phyloP scores from a whole-genome alignment of 768 basidiomycete species.

The Gloeopeniophorella convolvens region DNA sequence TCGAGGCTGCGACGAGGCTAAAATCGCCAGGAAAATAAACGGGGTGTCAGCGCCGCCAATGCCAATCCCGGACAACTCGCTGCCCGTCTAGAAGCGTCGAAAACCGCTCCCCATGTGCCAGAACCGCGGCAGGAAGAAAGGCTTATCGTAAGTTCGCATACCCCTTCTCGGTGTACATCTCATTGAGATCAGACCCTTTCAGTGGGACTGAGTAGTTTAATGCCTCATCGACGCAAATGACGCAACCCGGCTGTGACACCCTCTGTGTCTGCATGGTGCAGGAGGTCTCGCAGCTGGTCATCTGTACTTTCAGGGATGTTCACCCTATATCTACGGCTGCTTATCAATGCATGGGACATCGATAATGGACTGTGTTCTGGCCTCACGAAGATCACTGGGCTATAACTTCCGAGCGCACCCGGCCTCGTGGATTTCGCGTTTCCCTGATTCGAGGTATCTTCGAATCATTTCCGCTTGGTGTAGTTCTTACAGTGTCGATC shows the following conservation, averaged over 20 bases:
- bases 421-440: slow-evolving; percentile 18
- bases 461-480: slow-evolving; percentile 10
- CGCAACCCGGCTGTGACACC: slow-evolving; percentile 4
- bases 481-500: slow-evolving; percentile 11
- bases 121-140: slow-evolving; percentile 34
- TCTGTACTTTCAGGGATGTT: slow-evolving; percentile 5
- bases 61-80: slow-evolving; percentile 41
- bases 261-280: too few species aligned
- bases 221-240: not conserved
- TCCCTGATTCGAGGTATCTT: not conserved
- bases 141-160: slow-evolving; percentile 38
- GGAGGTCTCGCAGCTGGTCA: too few species aligned
- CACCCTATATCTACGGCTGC: slow-evolving; percentile 10
- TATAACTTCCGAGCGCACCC: not conserved
- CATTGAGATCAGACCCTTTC: slow-evolving; percentile 26
- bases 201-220: slow-evolving; percentile 38
- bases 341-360: slow-evolving; percentile 10
- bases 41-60: slow-evolving; percentile 39
- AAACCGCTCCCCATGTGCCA: slow-evolving; percentile 31
- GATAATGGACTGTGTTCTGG: slow-evolving; percentile 9
- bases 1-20: not conserved
- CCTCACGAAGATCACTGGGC: too few species aligned
- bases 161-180: slow-evolving; percentile 14
- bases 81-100: slow-evolving; percentile 36
- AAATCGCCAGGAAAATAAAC: slow-evolving; percentile 32